These are phyloP conservation scores for Didymella pinodella DNA, from an alignment of 2,329 filamentous ascomycete species.

Conservation along the genomic window DNA sequence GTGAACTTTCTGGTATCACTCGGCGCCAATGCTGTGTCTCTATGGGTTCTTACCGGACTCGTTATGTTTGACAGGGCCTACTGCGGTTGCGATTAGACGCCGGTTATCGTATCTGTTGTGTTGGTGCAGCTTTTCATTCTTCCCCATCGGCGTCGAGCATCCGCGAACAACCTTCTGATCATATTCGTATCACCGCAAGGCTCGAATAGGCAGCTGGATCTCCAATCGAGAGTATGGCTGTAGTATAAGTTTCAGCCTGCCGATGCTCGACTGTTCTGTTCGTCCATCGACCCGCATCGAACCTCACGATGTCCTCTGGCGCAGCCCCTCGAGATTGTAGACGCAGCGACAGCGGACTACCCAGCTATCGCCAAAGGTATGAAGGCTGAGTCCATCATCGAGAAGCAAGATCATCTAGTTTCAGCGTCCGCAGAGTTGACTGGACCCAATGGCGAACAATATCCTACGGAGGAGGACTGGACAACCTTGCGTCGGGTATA, in stretches of 20 bases:
- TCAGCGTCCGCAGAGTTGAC: slow-evolving; percentile 22
- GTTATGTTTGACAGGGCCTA: not conserved
- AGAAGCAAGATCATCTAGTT: slow-evolving; percentile 21
- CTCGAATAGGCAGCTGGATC: slow-evolving; percentile 31
- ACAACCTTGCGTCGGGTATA: slow-evolving; percentile 41
- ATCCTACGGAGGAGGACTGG: slow-evolving; percentile 43
- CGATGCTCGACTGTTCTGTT: not conserved
- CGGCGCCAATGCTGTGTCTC: slow-evolving; percentile 28
- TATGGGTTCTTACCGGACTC: slow-evolving; percentile 3
- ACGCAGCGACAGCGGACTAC: slow-evolving; percentile 25
- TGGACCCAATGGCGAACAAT: slow-evolving; percentile 36
- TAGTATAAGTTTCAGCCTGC: slow-evolving; percentile 13
- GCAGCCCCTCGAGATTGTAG: slow-evolving; percentile 28
- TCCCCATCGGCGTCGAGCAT: slow-evolving; percentile 24
- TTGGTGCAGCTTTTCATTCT: not conserved
- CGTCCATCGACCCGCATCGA: not conserved
- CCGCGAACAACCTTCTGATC: slow-evolving; percentile 3
- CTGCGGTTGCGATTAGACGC: not conserved
- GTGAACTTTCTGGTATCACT: slow-evolving; percentile 17
- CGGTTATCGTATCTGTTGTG: slow-evolving; percentile 26
- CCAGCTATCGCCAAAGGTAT: slow-evolving; percentile 17
- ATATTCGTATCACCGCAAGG: slow-evolving; percentile 10
- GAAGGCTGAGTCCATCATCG: slow-evolving; percentile 12
- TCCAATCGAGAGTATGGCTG: not conserved
- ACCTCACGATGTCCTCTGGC: slow-evolving; percentile 28